These are phyloP conservation scores for Saccharomycopsis sp. DNA, from an alignment of 805 yeast genomes.

Conservation along the genomic window DNA sequence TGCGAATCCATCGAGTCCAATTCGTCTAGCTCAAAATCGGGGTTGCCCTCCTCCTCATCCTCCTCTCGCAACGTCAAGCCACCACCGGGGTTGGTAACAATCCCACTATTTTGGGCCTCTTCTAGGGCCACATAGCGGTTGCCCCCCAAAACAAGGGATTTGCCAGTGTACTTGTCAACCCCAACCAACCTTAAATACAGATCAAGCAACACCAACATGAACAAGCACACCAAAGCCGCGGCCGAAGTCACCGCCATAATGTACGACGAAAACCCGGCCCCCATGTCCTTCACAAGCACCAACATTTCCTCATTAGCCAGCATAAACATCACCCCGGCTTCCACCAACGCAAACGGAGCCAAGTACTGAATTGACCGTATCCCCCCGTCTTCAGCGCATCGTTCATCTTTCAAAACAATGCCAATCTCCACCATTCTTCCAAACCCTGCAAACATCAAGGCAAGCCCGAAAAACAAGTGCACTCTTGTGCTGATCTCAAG, in stretches of 20 bases:
- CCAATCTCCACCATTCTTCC: conserved; percentile 71
- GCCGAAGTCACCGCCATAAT: conserved; percentile 61
- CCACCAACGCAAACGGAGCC: conserved; percentile 73
- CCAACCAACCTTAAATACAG: conserved; percentile 42
- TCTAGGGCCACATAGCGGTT: neutral
- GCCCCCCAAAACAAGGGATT: no score
- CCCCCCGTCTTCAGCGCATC: conserved; percentile 33
- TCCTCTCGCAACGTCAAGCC: conserved; percentile 10
- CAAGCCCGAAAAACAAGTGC: conserved; percentile 78
- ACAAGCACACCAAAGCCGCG: conserved; percentile 61
- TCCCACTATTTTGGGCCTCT: neutral
- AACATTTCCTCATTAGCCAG: conserved; percentile 89
- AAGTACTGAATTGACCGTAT: conserved; percentile 72
- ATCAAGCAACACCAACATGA: conserved; percentile 52
- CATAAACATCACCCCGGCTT: conserved; percentile 81
- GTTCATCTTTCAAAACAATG: conserved; percentile 59
- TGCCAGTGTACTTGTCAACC: conserved; percentile 17
- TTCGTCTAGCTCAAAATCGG: conserved; percentile 7
- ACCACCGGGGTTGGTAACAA: neutral
- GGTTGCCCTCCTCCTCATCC: neutral
- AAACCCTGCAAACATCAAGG: conserved; percentile 70
- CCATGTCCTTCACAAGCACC: conserved; percentile 54
- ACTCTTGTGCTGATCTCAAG: conserved; percentile 74
- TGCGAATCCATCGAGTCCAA: conserved; percentile 9
- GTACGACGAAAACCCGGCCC: conserved; percentile 82